A percentile compares a stretch with the other conserved stretches of the same genome.
Conservation (phyloP, 139 green algal species). For the Micractinium conductrix region DNA sequence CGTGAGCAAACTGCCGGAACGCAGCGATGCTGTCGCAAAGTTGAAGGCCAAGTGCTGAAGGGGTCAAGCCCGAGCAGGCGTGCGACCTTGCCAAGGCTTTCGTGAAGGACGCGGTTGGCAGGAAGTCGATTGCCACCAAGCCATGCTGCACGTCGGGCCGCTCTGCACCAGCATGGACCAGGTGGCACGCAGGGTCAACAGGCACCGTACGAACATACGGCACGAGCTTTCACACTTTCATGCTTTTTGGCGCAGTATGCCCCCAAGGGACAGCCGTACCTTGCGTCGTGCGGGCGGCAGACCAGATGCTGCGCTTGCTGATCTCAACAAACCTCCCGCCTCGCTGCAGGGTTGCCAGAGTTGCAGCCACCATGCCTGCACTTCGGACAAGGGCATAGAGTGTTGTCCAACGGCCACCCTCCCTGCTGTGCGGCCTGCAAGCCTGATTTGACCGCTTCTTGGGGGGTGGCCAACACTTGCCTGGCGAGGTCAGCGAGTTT, state of each 20-base stretch:
- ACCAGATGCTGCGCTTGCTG: constrained; percentile 89
- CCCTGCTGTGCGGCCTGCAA: no score
- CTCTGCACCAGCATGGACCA: not conserved
- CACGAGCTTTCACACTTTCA: no score
- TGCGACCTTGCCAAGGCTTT: constrained; percentile 35
- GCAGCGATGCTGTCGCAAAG: constrained; percentile 54
- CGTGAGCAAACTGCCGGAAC: constrained; percentile 76
- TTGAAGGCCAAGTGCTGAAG: constrained; percentile 51
- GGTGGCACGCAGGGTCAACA: no score
- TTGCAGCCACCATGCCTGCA: constrained; percentile 60
- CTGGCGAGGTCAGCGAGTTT: constrained; percentile 78
- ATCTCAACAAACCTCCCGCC: constrained; percentile 80
- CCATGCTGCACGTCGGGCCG: constrained; percentile 10
- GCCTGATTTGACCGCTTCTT: no score
- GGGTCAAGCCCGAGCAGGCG: constrained; percentile 54
- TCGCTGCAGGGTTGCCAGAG: constrained; percentile 55
- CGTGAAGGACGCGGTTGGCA: constrained; percentile 58
- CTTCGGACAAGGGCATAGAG: no score
- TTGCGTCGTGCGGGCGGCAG: constrained; percentile 43
- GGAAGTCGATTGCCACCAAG: constrained; percentile 52
- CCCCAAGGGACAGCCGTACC: no score
- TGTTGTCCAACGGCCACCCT: no score
- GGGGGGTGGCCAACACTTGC: not conserved
- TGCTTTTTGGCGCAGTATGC: no score
- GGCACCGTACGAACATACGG: no score